A percentile compares a stretch with the other conserved stretches of the same genome.
phyloP scores from a whole-genome alignment of 83 land plant genomes.

The Picea mariana region DNA sequence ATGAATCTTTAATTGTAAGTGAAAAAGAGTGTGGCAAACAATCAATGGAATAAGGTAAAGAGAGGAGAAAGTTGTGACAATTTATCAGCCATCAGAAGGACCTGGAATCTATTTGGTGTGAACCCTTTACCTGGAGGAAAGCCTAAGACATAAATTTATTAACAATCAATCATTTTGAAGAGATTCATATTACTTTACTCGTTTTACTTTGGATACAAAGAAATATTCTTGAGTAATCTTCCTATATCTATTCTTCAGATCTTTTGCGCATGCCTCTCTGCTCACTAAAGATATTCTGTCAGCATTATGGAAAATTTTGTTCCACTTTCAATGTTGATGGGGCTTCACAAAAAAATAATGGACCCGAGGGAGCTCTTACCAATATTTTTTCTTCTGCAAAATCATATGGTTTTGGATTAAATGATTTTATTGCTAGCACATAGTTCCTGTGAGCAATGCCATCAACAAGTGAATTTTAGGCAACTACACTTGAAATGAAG shows the following conservation, averaged over 20 bases:
- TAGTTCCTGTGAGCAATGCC: slow-evolving; percentile 67
- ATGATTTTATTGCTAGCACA: slow-evolving; percentile 32
- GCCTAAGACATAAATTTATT: too few relatives aligned
- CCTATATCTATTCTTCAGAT: slow-evolving; percentile 14
- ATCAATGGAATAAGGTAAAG: too few relatives aligned
- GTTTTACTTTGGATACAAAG: too few relatives aligned
- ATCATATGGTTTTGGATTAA: slow-evolving; percentile 33
- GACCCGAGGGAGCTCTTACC: slow-evolving; percentile 86
- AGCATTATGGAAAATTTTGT: slow-evolving; percentile 93
- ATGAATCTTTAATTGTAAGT: too few relatives aligned
- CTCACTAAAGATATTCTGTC: slow-evolving; percentile 78
- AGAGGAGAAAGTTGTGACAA: too few relatives aligned
- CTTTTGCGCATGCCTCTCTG: slow-evolving; percentile 60
- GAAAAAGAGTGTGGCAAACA: too few relatives aligned
- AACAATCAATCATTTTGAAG: too few relatives aligned
- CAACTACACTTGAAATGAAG: slow-evolving; percentile 80
- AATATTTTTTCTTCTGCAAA: slow-evolving; percentile 77
- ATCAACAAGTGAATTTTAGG: slow-evolving; percentile 77
- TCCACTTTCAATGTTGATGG: slow-evolving; percentile 60
- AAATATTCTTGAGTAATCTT: too few relatives aligned
- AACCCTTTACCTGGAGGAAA: too few relatives aligned
- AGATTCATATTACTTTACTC: too few relatives aligned
- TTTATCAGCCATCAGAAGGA: too few relatives aligned
- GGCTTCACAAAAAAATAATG: slow-evolving; percentile 64
- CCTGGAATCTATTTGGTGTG: too few relatives aligned